Conservation (phyloP, 2,329 filamentous ascomycete species). For the Diaporthe sp. region DNA sequence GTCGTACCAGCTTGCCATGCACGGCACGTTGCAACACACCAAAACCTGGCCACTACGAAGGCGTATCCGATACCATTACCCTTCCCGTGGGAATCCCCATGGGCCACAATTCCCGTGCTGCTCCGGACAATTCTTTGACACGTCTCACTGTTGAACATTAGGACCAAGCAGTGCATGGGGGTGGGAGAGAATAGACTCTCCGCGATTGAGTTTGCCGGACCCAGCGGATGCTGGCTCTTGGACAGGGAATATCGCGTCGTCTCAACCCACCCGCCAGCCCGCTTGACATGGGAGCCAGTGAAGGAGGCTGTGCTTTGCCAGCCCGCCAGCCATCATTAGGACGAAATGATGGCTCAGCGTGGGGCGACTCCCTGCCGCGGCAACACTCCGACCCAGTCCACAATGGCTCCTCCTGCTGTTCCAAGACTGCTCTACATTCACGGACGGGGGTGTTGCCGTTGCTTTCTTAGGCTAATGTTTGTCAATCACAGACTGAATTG, state of each 20-base stretch:
- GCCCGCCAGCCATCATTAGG: not conserved
- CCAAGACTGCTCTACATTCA: not conserved
- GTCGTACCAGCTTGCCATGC: slow-evolving; percentile 30
- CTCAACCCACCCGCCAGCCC: not conserved
- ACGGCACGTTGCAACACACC: slow-evolving; percentile 25
- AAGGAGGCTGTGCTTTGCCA: not conserved
- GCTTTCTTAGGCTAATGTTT: slow-evolving; percentile 28
- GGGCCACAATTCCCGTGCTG: not conserved
- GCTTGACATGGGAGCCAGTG: not conserved
- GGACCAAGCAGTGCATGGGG: not conserved
- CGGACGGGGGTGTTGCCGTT: slow-evolving; percentile 10
- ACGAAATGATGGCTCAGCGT: not conserved
- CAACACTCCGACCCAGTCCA: slow-evolving; percentile 11
- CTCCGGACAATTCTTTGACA: slow-evolving; percentile 29
- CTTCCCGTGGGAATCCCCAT: slow-evolving; percentile 25
- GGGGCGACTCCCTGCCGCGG: not conserved
- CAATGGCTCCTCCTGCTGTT: not conserved
- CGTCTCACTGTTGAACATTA: slow-evolving; percentile 16
- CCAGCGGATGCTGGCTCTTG: not conserved
- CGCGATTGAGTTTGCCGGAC: not conserved
- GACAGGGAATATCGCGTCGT: not conserved
- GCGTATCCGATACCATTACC: slow-evolving; percentile 28
- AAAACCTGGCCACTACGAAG: slow-evolving; percentile 31
- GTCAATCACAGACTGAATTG: slow-evolving; percentile 25
- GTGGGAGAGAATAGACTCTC: not conserved